Evolutionary conservation across 1,284 basidiomycete genomes (phyloP), one percentile per base, ranked within the genome.

Genomic region (Malassezia psittaci): DNA sequence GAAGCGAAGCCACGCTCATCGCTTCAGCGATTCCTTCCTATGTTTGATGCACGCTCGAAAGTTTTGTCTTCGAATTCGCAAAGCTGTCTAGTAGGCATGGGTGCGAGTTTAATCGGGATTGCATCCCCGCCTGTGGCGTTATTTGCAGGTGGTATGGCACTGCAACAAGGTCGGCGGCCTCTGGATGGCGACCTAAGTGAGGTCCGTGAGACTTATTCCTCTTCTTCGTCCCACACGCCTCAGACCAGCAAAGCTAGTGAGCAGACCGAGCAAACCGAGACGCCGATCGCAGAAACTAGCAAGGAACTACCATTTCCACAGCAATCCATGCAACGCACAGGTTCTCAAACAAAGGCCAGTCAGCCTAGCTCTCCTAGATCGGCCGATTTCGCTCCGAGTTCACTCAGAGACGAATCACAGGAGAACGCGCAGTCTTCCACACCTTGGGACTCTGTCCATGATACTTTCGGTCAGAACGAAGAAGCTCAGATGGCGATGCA

Each of bases 81-180:
- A 55, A 85, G 90, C 4, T 83, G 85, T 1, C 66, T 94, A 15
- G 84, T 96, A 29, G 94, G 93, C 9, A 83, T 96, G 57, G 87
- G 88, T 35, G 79, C 89, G 54, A 77, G 90, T 32, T 75, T 90
- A 35, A 88, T 88, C 6, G 85, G 86, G 18, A 79, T 79, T 4
- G 90, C 80, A 4, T 81, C 93, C 81, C 90, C 90, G 0, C 70
- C 76, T 11, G 77, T 96, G 29, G 83, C 85, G 0, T 77, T 81
- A 9, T 77, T 85, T 21, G 83, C 85, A 66, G 91, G 90, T 4
- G 79, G 85, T 61, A 85, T 94, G 48, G 88, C 89, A 0, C 79
- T 98, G 48, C 88, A 90, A 62, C 93, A 98, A 75, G 88, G 87
- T 5, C 50, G 55, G 5, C 32, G 34, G 9, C 41, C 48, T 11